phyloP scores from a whole-genome alignment of 768 basidiomycete genomes.

The Phaffia australis region DNA sequence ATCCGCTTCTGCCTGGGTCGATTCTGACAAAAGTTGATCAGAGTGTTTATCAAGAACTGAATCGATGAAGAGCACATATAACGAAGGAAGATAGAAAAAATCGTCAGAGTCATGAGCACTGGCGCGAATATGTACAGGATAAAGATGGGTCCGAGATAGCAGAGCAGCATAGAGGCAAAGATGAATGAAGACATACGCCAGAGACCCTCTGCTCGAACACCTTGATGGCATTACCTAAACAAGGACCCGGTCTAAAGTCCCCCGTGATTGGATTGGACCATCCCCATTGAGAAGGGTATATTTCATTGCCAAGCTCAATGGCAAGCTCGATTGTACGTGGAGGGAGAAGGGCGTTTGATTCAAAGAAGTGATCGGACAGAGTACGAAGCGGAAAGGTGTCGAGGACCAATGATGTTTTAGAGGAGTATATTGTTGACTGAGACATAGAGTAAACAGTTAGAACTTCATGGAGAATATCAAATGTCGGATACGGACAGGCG shows the following conservation, averaged over 20 bases:
- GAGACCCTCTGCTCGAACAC: conserved; percentile 22
- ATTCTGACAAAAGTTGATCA: conserved; percentile 20
- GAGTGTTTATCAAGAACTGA: conserved; percentile 22
- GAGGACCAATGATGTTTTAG: conserved; percentile 1
- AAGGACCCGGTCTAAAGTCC: conserved; percentile 5
- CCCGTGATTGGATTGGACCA: not conserved
- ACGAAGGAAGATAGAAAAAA: not conserved
- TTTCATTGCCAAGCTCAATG: conserved; percentile 12
- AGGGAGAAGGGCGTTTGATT: conserved; percentile 10
- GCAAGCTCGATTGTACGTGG: not conserved
- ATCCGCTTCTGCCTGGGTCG: conserved; percentile 18
- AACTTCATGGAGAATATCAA: too few species aligned
- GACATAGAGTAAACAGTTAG: not conserved
- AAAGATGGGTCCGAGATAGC: not conserved
- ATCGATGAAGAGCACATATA: not conserved
- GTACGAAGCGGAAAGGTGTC: conserved; percentile 1
- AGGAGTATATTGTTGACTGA: conserved; percentile 18
- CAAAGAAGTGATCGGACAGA: conserved; percentile 10
- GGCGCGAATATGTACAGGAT: not conserved
- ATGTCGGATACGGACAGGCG: not conserved
- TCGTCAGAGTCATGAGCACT: not conserved
- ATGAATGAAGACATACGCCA: conserved; percentile 13
- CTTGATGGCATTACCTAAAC: conserved; percentile 9
- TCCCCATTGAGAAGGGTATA: conserved; percentile 11
- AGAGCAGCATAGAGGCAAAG: not conserved